Percentiles rank a stretch among this genome's conserved stretches.
These are phyloP conservation scores for Pseudozyma pruni DNA, from an alignment of 1,284 basidiomycete species.

Conservation along the genomic window DNA sequence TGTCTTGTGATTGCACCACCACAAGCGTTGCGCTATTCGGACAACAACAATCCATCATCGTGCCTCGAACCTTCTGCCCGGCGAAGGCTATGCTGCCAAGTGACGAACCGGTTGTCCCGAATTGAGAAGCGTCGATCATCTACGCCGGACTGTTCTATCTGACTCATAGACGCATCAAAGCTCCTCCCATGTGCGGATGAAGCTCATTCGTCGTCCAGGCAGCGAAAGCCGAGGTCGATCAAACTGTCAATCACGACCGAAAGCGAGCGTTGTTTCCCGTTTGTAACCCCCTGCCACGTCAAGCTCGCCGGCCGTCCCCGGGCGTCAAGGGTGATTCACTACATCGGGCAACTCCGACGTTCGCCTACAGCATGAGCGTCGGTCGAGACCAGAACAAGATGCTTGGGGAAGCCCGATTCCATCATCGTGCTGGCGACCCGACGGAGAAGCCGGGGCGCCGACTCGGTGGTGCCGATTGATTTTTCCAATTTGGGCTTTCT, in stretches of 20 bases:
- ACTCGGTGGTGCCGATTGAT: not conserved
- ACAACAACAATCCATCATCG: too few species aligned
- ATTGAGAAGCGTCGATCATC: not conserved
- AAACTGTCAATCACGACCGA: not conserved
- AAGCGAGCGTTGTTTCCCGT: not conserved
- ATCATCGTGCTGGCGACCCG: conserved; percentile 2
- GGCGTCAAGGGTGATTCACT: not conserved
- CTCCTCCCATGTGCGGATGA: not conserved
- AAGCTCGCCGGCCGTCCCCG: not conserved
- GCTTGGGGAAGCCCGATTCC: conserved; percentile 11
- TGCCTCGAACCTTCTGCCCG: too few species aligned
- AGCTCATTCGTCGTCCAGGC: too few species aligned
- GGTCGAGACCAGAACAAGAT: not conserved
- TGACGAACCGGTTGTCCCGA: not conserved
- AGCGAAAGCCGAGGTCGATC: conserved; percentile 7
- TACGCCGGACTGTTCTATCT: conserved; percentile 7
- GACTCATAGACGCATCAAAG: conserved; percentile 8
- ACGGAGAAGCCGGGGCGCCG: not conserved
- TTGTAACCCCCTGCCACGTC: not conserved
- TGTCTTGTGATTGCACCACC: too few species aligned
- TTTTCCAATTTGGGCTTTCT: not conserved
- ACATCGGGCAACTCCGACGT: not conserved
- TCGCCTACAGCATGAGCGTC: not conserved
- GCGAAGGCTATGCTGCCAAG: not conserved
- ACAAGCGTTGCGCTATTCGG: too few species aligned